These are phyloP conservation scores for Garcia nutans DNA, from an alignment of 345 rosid species.

Conservation along the genomic window DNA sequence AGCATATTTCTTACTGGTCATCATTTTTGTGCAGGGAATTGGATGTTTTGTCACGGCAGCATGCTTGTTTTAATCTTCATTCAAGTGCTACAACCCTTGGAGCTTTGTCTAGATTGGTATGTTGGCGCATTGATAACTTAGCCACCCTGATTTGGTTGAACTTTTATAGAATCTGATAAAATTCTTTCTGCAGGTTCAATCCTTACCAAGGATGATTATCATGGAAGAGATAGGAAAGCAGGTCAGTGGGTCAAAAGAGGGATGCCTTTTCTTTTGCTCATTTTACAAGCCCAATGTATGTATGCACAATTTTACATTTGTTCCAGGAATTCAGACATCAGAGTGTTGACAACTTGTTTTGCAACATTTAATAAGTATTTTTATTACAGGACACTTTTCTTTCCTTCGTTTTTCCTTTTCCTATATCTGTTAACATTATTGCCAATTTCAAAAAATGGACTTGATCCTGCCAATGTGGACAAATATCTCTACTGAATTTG, in stretches of 20 bases:
- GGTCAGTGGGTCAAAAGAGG: slow-evolving; percentile 41
- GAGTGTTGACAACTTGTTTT: not conserved
- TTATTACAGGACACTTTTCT: not conserved
- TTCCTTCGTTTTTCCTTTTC: not conserved
- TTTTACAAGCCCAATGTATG: not conserved
- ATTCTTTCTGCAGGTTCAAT: slow-evolving; percentile 69
- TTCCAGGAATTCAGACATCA: not conserved
- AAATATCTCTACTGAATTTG: not conserved
- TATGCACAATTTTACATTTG: not conserved
- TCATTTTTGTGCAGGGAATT: slow-evolving; percentile 62
- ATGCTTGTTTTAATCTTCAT: slow-evolving; percentile 76
- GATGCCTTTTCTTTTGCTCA: slow-evolving; percentile 9
- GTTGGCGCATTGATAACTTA: slow-evolving; percentile 18
- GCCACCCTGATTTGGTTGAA: slow-evolving; percentile 13
- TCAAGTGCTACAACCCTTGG: slow-evolving; percentile 89
- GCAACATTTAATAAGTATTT: not conserved
- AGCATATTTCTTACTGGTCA: slow-evolving; percentile 6
- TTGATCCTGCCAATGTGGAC: not conserved
- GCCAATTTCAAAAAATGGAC: not conserved
- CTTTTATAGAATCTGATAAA: slow-evolving; percentile 14
- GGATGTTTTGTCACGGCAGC: slow-evolving; percentile 81
- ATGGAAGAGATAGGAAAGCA: slow-evolving; percentile 95
- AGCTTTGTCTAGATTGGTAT: slow-evolving; percentile 89
- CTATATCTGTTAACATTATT: not conserved
- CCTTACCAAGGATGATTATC: slow-evolving; percentile 95